phyloP scores from a whole-genome alignment of 805 yeast species.

The Cyberlindnera mrakii region DNA sequence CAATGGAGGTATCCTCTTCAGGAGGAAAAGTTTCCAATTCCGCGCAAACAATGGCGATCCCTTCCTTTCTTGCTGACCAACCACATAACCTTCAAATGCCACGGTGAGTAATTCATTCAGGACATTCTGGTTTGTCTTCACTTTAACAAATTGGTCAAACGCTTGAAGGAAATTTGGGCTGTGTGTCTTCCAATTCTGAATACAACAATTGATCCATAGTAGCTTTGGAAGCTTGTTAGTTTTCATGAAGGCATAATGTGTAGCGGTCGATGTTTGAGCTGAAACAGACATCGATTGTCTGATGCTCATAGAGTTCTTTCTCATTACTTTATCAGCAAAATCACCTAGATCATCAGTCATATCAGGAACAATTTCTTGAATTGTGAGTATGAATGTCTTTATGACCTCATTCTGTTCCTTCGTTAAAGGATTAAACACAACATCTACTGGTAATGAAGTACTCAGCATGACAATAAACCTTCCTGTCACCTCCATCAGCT shows the following conservation, averaged over 20 bases:
- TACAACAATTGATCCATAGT: slow-evolving; percentile 33
- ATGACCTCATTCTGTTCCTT: slow-evolving; percentile 7
- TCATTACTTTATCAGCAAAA: slow-evolving; percentile 9
- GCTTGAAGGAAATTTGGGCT: slow-evolving; percentile 25
- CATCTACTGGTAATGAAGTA: slow-evolving; percentile 7
- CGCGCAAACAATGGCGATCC: slow-evolving; percentile 28
- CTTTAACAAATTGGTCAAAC: slow-evolving; percentile 29
- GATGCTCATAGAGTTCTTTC: slow-evolving; percentile 10
- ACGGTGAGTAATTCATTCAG: slow-evolving; percentile 36
- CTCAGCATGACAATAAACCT: slow-evolving; percentile 12
- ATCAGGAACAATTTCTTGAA: slow-evolving; percentile 2
- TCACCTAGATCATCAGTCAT: slow-evolving; percentile 10
- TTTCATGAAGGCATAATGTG: slow-evolving; percentile 17
- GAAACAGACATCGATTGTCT: slow-evolving; percentile 7
- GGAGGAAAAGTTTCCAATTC: slow-evolving; percentile 40
- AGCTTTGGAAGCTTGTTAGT: slow-evolving; percentile 19
- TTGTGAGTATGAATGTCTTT: slow-evolving; percentile 5
- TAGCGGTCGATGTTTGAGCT: not conserved
- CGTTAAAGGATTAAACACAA: slow-evolving; percentile 2
- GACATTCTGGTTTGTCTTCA: slow-evolving; percentile 21
- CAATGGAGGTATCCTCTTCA: slow-evolving; percentile 41
- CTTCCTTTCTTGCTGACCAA: slow-evolving; percentile 30
- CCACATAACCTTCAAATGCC: slow-evolving; percentile 38
- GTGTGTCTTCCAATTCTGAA: slow-evolving; percentile 30
- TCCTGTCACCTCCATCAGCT: slow-evolving; percentile 9